Evolutionary conservation across 2,329 filamentous ascomycete genomes (phyloP).

Genomic region (Kalaharituber pfeilii): DNA sequence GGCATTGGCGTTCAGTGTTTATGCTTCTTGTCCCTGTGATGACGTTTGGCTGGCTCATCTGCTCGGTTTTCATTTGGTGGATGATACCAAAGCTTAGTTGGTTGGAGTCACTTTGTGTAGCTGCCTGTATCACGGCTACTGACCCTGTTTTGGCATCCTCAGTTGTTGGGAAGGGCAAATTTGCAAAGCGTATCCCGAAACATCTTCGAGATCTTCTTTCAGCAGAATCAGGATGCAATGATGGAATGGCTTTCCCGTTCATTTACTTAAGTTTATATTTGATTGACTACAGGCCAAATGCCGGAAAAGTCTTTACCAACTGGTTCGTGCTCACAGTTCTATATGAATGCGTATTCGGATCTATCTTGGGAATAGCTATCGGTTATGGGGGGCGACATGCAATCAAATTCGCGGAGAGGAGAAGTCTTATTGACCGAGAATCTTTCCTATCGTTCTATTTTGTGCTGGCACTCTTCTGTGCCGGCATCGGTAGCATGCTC

Average conservation of each 20-base stretch:
- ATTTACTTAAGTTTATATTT: constrained; percentile 85
- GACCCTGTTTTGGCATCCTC: constrained; percentile 94
- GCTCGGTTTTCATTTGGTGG: constrained; percentile 89
- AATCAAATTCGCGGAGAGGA: constrained; percentile 72
- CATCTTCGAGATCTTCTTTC: constrained; percentile 90
- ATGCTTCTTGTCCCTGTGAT: constrained; percentile 86
- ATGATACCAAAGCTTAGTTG: constrained; percentile 62
- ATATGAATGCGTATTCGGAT: constrained; percentile 91
- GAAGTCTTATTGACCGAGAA: constrained; percentile 78
- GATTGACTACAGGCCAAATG: constrained; percentile 58
- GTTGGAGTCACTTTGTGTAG: constrained; percentile 72
- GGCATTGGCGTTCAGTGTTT: constrained; percentile 83
- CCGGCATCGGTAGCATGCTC: constrained; percentile 76
- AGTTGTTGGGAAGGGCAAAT: constrained; percentile 96
- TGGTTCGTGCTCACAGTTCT: constrained; percentile 82
- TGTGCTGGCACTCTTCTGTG: constrained; percentile 84
- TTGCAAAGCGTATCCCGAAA: constrained; percentile 91
- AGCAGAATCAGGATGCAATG: constrained; percentile 94
- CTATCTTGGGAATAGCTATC: constrained; percentile 68
- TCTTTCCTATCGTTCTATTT: constrained; percentile 99
- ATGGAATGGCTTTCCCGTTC: constrained; percentile 98
- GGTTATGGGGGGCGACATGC: constrained; percentile 82
- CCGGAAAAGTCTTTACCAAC: constrained; percentile 54
- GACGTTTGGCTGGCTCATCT: constrained; percentile 88
- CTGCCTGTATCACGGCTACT: constrained; percentile 91